These are phyloP conservation scores for Incumbomyces delicatus DNA, from an alignment of 2,329 filamentous ascomycete species.

Conservation along the genomic window DNA sequence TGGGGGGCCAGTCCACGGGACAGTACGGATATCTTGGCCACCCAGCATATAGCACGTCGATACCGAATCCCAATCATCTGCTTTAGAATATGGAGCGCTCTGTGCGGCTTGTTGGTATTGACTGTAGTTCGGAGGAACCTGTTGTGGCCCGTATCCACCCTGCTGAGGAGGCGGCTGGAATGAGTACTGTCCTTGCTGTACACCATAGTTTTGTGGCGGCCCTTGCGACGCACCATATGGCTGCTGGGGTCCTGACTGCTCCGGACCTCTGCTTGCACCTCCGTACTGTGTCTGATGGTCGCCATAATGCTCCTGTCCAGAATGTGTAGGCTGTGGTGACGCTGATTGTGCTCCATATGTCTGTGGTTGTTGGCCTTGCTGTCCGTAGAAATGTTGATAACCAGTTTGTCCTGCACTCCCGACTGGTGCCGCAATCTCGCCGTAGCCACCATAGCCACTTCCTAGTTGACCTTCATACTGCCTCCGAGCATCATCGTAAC, in stretches of 20 bases:
- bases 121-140: conserved; percentile 21
- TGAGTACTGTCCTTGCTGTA: neutral
- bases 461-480: conserved; percentile 41
- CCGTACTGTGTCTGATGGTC: neutral
- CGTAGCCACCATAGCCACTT: conserved; percentile 33
- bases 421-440: conserved; percentile 16
- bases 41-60: conserved; percentile 74
- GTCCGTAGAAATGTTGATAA: neutral
- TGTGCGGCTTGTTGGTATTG: conserved; percentile 64
- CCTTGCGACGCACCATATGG: neutral
- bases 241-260: neutral
- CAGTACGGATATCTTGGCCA: conserved; percentile 58
- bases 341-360: neutral
- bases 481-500: conserved; percentile 35
- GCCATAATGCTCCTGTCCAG: neutral
- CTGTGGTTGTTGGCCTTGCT: conserved; percentile 2
- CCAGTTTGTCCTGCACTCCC: conserved; percentile 3
- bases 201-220: neutral
- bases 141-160: conserved; percentile 42
- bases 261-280: neutral
- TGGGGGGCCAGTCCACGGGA: conserved; percentile 48
- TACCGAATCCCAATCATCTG: conserved; percentile 63
- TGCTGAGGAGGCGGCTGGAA: conserved; percentile 25
- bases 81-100: conserved; percentile 37
- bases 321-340: neutral